Evolutionary conservation across 495 filamentous ascomycete genomes (phyloP).

Genomic region (Hyaloscypha bicolor): DNA sequence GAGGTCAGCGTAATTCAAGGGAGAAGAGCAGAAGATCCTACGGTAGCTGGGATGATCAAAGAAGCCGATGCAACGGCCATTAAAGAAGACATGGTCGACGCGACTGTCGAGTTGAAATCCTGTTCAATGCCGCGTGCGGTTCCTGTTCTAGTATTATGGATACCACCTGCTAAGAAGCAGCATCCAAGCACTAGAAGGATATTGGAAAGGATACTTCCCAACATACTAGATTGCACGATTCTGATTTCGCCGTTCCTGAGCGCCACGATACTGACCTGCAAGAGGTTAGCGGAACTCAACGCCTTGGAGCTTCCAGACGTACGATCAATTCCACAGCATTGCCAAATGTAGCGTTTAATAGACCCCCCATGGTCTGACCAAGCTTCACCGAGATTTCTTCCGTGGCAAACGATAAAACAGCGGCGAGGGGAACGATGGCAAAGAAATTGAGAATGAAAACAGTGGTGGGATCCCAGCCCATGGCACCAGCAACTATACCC

Average conservation of each 20-base stretch:
- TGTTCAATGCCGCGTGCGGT: conserved; percentile 60
- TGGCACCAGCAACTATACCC: conserved; percentile 76
- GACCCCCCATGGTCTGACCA: conserved; percentile 86
- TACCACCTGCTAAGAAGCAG: conserved; percentile 91
- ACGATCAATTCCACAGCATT: conserved; percentile 99
- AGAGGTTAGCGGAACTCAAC: conserved; percentile 19
- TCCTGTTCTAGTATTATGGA: conserved; percentile 53
- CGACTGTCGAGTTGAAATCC: conserved; percentile 81
- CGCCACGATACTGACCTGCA: conserved; percentile 90
- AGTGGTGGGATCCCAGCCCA: conserved; percentile 72
- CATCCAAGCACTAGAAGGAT: conserved; percentile 93
- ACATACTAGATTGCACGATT: conserved; percentile 97
- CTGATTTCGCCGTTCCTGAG: conserved; percentile 82
- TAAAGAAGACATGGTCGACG: conserved; percentile 93
- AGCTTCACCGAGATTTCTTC: conserved; percentile 85
- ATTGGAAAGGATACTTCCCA: conserved; percentile 95
- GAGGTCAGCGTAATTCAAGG: conserved; percentile 28
- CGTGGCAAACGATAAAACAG: conserved; percentile 91
- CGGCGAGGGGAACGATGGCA: conserved; percentile 92
- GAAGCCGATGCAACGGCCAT: conserved; percentile 92
- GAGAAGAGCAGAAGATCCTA: conserved; percentile 57
- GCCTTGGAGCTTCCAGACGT: conserved; percentile 37
- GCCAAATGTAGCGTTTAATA: conserved; percentile 95
- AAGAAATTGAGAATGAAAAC: conserved; percentile 93
- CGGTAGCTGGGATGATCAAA: conserved; percentile 87